Percentiles rank a stretch among this genome's conserved stretches.
Conservation (phyloP, 2,329 filamentous ascomycete species). For the Ophiostoma quercus region DNA sequence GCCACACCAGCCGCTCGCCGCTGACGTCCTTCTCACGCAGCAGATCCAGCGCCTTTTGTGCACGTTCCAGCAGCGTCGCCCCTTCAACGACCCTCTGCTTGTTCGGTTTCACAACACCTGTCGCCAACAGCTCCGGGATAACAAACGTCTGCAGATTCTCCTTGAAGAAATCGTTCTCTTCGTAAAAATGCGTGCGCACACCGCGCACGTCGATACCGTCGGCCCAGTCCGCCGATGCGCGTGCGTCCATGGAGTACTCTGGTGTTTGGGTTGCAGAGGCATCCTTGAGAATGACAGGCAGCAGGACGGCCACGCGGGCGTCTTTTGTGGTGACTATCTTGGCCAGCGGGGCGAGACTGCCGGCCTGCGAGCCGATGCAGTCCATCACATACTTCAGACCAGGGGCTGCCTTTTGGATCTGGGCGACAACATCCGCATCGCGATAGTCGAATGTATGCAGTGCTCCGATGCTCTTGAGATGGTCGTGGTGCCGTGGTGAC, state of each 20-base stretch:
- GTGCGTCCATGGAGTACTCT: neutral
- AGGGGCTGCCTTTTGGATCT: neutral
- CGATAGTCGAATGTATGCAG: neutral
- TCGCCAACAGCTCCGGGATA: neutral
- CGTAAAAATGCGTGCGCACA: neutral
- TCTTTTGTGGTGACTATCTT: neutral
- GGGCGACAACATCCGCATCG: neutral
- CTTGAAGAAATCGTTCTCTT: neutral
- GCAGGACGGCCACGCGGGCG: slow-evolving; percentile 1
- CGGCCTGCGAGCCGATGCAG: slow-evolving; percentile 5
- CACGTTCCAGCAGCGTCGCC: neutral
- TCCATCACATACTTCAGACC: neutral
- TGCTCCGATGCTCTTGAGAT: neutral
- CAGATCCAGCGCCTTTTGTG: neutral
- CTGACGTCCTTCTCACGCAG: neutral
- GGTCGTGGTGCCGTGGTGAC: neutral
- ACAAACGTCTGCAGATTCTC: neutral
- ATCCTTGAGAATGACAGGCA: neutral
- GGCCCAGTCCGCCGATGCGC: neutral
- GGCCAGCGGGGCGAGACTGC: neutral
- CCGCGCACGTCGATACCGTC: neutral
- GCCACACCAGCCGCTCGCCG: neutral
- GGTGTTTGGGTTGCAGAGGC: neutral
- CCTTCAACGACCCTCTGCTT: neutral
- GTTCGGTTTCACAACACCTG: neutral